Percentiles rank a stretch among this genome's conserved stretches.
Conservation (phyloP, 2,329 filamentous ascomycete genomes). For the Acrocalymma vagum region DNA sequence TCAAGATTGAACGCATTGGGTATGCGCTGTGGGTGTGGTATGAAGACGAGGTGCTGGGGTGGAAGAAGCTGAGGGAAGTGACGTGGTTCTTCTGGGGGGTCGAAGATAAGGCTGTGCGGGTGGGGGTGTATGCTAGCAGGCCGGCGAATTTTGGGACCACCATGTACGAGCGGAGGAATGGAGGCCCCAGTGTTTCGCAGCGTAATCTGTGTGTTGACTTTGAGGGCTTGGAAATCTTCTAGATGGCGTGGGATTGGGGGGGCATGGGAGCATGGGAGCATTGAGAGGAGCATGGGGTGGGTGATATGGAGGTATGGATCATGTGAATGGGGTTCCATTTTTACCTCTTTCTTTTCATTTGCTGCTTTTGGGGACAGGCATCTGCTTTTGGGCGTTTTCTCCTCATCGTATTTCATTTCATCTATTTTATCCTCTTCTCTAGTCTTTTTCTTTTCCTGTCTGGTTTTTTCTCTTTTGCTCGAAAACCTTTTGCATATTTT, state of each 20-base stretch:
- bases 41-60: slow-evolving; percentile 53
- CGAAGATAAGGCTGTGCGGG: slow-evolving; percentile 65
- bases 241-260: too few species aligned
- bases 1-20: slow-evolving; percentile 66
- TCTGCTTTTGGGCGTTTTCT: slow-evolving; percentile 1
- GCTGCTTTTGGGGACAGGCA: too few species aligned
- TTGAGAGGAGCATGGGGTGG: too few species aligned
- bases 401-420: not conserved
- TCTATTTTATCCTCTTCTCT: too few species aligned
- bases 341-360: slow-evolving; percentile 1
- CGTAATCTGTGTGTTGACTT: slow-evolving; percentile 51
- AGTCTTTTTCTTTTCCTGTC: too few species aligned
- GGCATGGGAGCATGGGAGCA: too few species aligned
- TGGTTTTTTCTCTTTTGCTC: too few species aligned
- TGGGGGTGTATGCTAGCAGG: slow-evolving; percentile 66
- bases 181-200: slow-evolving; percentile 30
- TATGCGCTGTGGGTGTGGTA: slow-evolving; percentile 67
- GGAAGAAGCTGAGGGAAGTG: slow-evolving; percentile 67
- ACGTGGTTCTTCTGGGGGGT: slow-evolving; percentile 70
- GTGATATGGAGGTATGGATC: too few species aligned
- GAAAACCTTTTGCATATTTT: too few species aligned
- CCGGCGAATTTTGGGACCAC: slow-evolving; percentile 58
- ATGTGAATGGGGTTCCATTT: not conserved
- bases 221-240: slow-evolving; percentile 52
- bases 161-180: slow-evolving; percentile 42